A percentile compares a stretch with the other conserved stretches of the same genome.
Conservation (phyloP, 495 filamentous ascomycete genomes). For the Podospora conica region DNA sequence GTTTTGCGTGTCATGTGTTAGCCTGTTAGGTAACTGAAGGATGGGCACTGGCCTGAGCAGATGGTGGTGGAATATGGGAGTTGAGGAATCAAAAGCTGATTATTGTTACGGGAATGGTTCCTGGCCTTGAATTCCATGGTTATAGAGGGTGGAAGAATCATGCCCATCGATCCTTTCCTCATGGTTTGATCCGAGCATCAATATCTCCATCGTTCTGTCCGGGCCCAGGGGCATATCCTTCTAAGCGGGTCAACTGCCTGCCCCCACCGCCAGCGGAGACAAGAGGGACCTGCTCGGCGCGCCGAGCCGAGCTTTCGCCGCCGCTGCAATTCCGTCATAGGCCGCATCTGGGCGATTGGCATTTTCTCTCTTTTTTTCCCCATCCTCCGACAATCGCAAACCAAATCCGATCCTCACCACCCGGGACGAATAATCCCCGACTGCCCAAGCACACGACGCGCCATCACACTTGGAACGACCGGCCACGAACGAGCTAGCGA, state of each 20-base stretch:
- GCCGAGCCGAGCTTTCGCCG: conserved; percentile 13
- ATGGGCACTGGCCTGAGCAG: no score
- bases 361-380: not conserved
- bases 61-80: not conserved
- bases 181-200: not conserved
- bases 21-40: not conserved
- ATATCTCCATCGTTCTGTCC: not conserved
- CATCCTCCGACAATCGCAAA: not conserved
- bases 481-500: not conserved
- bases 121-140: not conserved
- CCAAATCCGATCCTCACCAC: not conserved
- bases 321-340: conserved; percentile 16
- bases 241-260: conserved; percentile 1
- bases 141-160: not conserved
- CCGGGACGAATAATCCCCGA: not conserved
- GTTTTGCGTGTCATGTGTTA: not conserved
- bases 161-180: not conserved
- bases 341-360: conserved; percentile 3
- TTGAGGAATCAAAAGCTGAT: not conserved
- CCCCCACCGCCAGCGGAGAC: not conserved
- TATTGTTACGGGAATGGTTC: not conserved
- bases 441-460: not conserved
- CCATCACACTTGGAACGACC: not conserved
- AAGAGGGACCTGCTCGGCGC: not conserved
- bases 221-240: not conserved